Base-by-base conservation (phyloP, 2,329 filamentous ascomycete genomes). In the Didymella keratinophila region DNA sequence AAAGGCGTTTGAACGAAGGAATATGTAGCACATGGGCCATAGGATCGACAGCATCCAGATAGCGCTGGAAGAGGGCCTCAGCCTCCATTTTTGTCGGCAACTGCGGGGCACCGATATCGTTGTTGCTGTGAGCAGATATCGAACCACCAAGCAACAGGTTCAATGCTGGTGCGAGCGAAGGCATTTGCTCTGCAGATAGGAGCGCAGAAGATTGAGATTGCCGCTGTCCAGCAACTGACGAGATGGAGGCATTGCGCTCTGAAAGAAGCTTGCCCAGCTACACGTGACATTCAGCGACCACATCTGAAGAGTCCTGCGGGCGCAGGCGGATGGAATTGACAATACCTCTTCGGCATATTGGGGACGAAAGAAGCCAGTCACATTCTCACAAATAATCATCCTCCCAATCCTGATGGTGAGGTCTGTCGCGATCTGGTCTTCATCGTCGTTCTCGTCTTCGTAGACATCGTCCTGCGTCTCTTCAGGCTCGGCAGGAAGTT, bases 291-390 rank as follows among this genome's bases (percentile, higher is more conserved):
- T 74, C 68, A 73, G 70, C 62, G 43, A 56, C 56, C 50, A 58
- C 50, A 58, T n/a, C 50, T 54, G 50, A 51, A 50, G 41, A 23
- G 46, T 37, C 56, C 51, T 58, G 56, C 51, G 44, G 50, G 58
- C 36, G 44, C 43, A 61, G 50, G 58, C 34, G 43, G 53, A 61
- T 28, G 65, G 63, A 62, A 64, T 53, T 47, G 51, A 68, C 52
- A 67, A 56, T 75, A 76, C 74, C 72, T 77, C 74, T 74, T 77
- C 74, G 53, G 74, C 74, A 63, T 77, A 77, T 57, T 77, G 74
- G 54, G 74, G 74, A 36, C 73, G 73, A 49, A 76, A 76, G 52
- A 76, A 75, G 37, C 74, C 74, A 59, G 73, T 75, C 39, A 76
- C 71, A 27, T 76, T 77, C 44, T 77, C 74, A 58, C 73, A 76